phyloP scores from a whole-genome alignment of 257 asterid species.

The Thymus mandschuricus region DNA sequence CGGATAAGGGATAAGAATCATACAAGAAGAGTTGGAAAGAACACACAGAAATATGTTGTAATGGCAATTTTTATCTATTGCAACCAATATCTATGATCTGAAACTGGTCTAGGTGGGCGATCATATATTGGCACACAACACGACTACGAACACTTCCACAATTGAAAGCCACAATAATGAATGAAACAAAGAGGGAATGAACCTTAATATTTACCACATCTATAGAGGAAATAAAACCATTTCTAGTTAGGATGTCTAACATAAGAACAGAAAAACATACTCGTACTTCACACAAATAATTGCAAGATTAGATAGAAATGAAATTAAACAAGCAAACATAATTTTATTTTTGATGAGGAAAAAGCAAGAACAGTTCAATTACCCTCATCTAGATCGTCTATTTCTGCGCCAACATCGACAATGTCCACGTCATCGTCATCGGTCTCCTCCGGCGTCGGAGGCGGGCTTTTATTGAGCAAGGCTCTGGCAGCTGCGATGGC shows the following conservation, averaged over 20 bases:
- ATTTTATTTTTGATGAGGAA: not conserved
- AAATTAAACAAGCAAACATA: not conserved
- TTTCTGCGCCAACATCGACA: conserved; percentile 22
- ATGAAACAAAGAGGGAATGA: too few species aligned
- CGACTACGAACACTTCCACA: not conserved
- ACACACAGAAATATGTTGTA: not conserved
- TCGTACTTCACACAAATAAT: too few species aligned
- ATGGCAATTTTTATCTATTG: not conserved
- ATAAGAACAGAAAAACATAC: too few species aligned
- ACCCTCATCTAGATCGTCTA: conserved; percentile 51
- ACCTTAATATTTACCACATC: too few species aligned
- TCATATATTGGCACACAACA: not conserved
- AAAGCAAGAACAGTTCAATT: conserved; percentile 13
- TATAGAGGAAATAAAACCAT: too few species aligned
- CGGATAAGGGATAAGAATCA: conserved; percentile 3
- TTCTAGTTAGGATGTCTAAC: too few species aligned
- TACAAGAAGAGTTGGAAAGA: not conserved
- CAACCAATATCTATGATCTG: not conserved
- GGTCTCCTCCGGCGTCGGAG: conserved; percentile 38
- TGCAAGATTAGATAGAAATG: too few species aligned
- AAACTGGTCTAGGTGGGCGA: not conserved
- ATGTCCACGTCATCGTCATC: conserved; percentile 31
- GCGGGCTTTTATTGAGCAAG: conserved; percentile 56
- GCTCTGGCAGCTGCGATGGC: conserved; percentile 92
- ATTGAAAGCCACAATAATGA: not conserved